phyloP scores from a whole-genome alignment of 1,284 basidiomycete genomes.

The Puccinia novopanici region DNA sequence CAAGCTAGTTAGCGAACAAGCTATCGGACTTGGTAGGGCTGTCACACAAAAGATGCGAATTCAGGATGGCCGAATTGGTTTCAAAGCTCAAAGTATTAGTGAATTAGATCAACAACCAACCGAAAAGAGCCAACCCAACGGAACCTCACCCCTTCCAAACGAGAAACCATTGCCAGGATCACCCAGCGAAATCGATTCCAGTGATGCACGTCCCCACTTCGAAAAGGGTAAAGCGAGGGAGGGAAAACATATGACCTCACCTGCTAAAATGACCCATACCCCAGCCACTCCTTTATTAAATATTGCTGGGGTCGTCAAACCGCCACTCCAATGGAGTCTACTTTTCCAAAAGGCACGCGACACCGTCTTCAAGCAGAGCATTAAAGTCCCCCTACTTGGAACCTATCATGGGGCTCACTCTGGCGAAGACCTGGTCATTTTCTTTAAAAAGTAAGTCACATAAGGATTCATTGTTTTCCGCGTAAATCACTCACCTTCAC shows the following conservation, averaged over 20 bases:
- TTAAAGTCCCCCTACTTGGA: slow-evolving; percentile 54
- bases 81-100: slow-evolving; percentile 20
- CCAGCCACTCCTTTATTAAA: slow-evolving; percentile 12
- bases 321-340: slow-evolving; percentile 41
- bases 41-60: slow-evolving; percentile 47
- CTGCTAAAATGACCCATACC: background rate
- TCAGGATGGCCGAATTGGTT: slow-evolving; percentile 33
- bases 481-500: slow-evolving; percentile 1
- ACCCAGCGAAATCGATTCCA: background rate
- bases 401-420: slow-evolving; percentile 53
- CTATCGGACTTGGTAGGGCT: slow-evolving; percentile 38
- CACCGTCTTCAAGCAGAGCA: slow-evolving; percentile 45
- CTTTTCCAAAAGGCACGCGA: slow-evolving; percentile 41
- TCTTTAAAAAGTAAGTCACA: slow-evolving; percentile 50
- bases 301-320: slow-evolving; percentile 42
- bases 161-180: slow-evolving; percentile 2
- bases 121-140: background rate
- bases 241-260: background rate
- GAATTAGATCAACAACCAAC: slow-evolving; percentile 3
- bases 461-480: background rate
- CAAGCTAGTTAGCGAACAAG: slow-evolving; percentile 43
- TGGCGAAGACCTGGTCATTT: slow-evolving; percentile 54
- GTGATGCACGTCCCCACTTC: background rate
- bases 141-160: background rate
- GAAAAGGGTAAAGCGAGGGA: slow-evolving; percentile 29